Base-by-base conservation (phyloP, 805 yeast genomes). In the Peterozyma xylosa region DNA sequence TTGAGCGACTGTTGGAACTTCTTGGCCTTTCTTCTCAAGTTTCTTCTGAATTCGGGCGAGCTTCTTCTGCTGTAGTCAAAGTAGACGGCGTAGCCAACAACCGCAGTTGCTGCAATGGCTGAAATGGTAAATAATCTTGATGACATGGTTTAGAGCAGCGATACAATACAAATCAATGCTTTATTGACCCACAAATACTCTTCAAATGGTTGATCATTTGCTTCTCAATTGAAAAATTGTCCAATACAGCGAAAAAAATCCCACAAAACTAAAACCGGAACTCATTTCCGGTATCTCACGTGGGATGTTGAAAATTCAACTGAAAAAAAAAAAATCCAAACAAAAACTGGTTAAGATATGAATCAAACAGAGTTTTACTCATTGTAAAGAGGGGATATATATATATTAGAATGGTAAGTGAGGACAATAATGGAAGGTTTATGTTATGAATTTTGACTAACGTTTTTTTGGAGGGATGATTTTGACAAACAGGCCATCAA, bases 21-120 rank as follows among this genome's bases (percentile, higher is more conserved):
- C 56, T 73, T 75, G 46, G 80, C 74, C 58, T 75, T 73, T 62
- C 77, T 79, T 58, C 77, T 78, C 57, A 93, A 73, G 38, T 75
- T 61, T 57, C 76, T 80, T 73, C 99, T 86, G 74, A 93, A 95
- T 46, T 78, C 85, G 16, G 85, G 64, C 46, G 84, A 79, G 65
- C 73, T 72, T 68, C 98, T 86, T 68, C 99, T 87, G 66, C 76
- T 75, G 72, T 89, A 86, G 68, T 93, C 99, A 59, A 95, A 95
- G 70, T 87, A 93, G 34, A 79, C 69, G 45, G 91, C 86, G 67
- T 93, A 91, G 14, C 86, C 88, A 40, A 79, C 62, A 14, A 73
- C 59, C 33, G 83, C 80, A 29, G 80, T 66, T 27, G 82, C 76
- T 15, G 46, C 41, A 37, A 38, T n/a, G 13, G 36, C 41, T 14